These are phyloP conservation scores for Peterozyma toletana DNA, from an alignment of 805 yeast genomes.

Conservation along the genomic window DNA sequence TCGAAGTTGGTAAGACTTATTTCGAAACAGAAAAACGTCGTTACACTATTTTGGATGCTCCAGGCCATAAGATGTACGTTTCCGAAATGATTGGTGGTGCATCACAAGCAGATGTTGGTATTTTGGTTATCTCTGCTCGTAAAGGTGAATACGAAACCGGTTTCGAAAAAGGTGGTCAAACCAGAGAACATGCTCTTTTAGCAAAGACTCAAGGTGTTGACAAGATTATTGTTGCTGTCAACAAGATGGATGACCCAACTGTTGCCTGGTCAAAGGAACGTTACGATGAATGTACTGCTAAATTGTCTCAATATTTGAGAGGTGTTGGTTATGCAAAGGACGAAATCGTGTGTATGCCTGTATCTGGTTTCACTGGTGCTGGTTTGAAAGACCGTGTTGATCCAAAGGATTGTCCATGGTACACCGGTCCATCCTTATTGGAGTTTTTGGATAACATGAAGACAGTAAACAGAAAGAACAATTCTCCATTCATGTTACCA, in stretches of 20 bases:
- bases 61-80: constrained; percentile 98
- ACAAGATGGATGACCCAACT: constrained; percentile 98
- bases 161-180: constrained; percentile 97
- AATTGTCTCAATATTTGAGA: constrained; percentile 69
- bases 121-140: constrained; percentile 94
- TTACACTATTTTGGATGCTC: constrained; percentile 97
- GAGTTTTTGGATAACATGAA: constrained; percentile 84
- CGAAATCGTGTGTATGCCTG: constrained; percentile 91
- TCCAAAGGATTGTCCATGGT: constrained; percentile 80
- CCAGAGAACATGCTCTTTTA: constrained; percentile 94
- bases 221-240: constrained; percentile 85
- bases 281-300: constrained; percentile 89
- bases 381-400: constrained; percentile 85
- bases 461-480: constrained; percentile 76
- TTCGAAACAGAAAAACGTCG: constrained; percentile 98
- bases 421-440: constrained; percentile 83
- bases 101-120: constrained; percentile 98
- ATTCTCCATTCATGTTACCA: constrained; percentile 97
- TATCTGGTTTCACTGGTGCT: constrained; percentile 96
- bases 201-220: constrained; percentile 99
- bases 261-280: constrained; percentile 95
- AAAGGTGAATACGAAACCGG: constrained; percentile 99
- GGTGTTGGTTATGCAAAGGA: constrained; percentile 88
- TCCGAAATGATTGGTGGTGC: constrained; percentile 99
- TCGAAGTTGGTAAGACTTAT: constrained; percentile 96